Percentiles rank a stretch among this genome's conserved stretches.
These are phyloP conservation scores for Solanum arcanum DNA, from an alignment of 257 asterid genomes.

Conservation along the genomic window DNA sequence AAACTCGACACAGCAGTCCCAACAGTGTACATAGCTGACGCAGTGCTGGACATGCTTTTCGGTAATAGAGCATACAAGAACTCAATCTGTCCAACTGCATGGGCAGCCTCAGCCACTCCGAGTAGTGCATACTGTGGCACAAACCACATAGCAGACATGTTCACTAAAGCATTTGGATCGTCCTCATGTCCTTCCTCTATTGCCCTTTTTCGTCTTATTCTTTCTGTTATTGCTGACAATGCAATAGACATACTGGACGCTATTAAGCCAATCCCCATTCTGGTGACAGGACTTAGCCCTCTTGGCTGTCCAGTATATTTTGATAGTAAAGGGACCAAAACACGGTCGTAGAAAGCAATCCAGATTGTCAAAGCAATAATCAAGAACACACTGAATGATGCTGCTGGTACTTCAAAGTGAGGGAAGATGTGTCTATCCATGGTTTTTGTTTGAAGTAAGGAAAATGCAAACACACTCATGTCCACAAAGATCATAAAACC, in stretches of 20 bases:
- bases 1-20: slow-evolving; percentile 6
- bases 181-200: neutral
- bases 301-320: neutral
- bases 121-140: slow-evolving; percentile 3
- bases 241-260: neutral
- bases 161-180: neutral
- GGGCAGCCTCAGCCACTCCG: slow-evolving; percentile 12
- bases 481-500: neutral
- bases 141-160: slow-evolving; percentile 14
- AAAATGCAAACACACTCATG: neutral
- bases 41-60: slow-evolving; percentile 13
- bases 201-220: neutral
- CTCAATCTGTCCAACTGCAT: slow-evolving; percentile 8
- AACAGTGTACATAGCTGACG: neutral
- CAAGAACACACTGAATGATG: slow-evolving; percentile 5
- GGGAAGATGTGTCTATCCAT: slow-evolving; percentile 6
- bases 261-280: slow-evolving; percentile 9
- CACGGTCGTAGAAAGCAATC: neutral
- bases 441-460: neutral
- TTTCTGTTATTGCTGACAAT: slow-evolving; percentile 6
- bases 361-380: neutral
- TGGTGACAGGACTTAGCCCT: neutral
- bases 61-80: slow-evolving; percentile 12
- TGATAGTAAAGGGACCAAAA: neutral
- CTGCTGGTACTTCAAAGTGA: slow-evolving; percentile 10